phyloP scores from a whole-genome alignment of 208 protist species.

The Lotmaria passim region DNA sequence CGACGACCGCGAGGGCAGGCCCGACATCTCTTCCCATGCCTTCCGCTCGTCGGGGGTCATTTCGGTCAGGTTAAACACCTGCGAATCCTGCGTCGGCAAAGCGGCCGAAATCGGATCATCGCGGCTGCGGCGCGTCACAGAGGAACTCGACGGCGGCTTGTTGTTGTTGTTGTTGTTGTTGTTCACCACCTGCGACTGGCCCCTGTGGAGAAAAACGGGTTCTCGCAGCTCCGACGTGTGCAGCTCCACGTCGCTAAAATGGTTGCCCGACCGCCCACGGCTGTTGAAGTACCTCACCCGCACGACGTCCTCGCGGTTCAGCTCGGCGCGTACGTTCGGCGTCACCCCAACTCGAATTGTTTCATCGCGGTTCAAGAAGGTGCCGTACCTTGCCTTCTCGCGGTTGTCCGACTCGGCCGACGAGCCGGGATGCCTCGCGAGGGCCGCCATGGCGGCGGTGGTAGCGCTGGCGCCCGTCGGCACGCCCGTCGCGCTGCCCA shows the following conservation, averaged over 20 bases:
- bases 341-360: slow-evolving; percentile 13
- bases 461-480: neutral
- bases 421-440: neutral
- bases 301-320: slow-evolving; percentile 61
- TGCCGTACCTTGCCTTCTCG: slow-evolving; percentile 53
- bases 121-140: neutral
- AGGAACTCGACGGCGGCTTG: neutral
- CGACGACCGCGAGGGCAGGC: slow-evolving; percentile 6
- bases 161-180: neutral
- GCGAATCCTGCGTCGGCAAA: slow-evolving; percentile 17
- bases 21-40: slow-evolving; percentile 42
- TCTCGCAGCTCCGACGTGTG: slow-evolving; percentile 60
- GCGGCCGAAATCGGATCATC: slow-evolving; percentile 4
- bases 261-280: slow-evolving; percentile 53
- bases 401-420: slow-evolving; percentile 8
- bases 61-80: slow-evolving; percentile 22
- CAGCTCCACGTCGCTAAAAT: slow-evolving; percentile 73
- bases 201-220: slow-evolving; percentile 64
- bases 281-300: slow-evolving; percentile 84
- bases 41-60: slow-evolving; percentile 34
- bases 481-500: neutral
- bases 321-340: slow-evolving; percentile 20
- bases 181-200: slow-evolving; percentile 18
- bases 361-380: slow-evolving; percentile 35
- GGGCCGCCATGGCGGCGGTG: neutral